Evolutionary conservation across 2,329 filamentous ascomycete genomes (phyloP), one percentile per base, ranked within the genome.

Genomic region (Bipolaris gigantea): DNA sequence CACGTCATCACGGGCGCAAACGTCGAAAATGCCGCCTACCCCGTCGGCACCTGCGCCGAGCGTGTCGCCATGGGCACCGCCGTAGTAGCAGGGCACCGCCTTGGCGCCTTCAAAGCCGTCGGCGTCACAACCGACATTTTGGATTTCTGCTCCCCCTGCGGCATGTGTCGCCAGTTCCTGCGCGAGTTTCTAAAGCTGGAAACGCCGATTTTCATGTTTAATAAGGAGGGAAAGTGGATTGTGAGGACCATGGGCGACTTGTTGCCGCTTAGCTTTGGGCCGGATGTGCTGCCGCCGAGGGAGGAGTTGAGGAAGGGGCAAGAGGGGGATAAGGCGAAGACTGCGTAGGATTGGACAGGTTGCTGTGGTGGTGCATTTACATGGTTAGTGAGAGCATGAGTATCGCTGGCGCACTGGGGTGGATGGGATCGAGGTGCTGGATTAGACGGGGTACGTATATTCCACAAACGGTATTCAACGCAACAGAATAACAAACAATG

Each of bases 41-140:
- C 94, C 0, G 92, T 97, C 5, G 91, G 91, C n/a, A 95, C 90
- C 2, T 97, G 94, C 75, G 94, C 94, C 13, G 94, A 99, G 81
- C 82, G 93, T 54, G 90, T 93, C n/a, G 92, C 73, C 1, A 81
- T 97, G 62, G 89, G 85, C 7, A 91, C 86, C 35, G 93, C 93
- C 19, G 84, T 97, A 3, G 83, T 85, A 6, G 77, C 77, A 47
- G 83, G 84, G 3, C 75, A 83, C 61, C 76, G 74, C 32, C 40
- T 71, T 2, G 69, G 70, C 46, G 74, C 66, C 53, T 76, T 71
- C 62, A 87, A 85, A 68, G 93, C 92, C 18, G 76, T 99, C 19
- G 93, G 89, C 15, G 92, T 99, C 4, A 84, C 89, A 6, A 95
- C 92, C 5, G 89, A 97, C 71, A 88, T 89, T 55, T 64, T 66